Evolutionary conservation across 768 basidiomycete genomes (phyloP), one percentile per base, ranked within the genome.

Genomic region (Rhodosporidiobolus odoratus): DNA sequence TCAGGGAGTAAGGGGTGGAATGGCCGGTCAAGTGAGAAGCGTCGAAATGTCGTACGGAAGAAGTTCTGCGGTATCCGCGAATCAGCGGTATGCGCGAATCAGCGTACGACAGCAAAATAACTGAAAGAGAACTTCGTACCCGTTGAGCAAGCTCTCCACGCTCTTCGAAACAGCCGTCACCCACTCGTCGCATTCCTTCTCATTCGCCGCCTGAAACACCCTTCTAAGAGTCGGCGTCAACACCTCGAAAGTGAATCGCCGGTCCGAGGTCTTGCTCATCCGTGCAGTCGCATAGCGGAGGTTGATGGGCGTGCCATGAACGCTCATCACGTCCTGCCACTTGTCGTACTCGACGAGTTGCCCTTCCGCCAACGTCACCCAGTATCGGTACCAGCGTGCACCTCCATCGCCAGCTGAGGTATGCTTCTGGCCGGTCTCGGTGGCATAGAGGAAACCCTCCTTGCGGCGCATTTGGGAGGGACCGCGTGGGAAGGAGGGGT

Each of bases 41-140:
- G 58, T 74, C 73, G 34, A 75, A 75, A 47, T 75, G 65, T 13
- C 75, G 75, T 8, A 76, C 71, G 4, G 75, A 73, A 10, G 71
- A 72, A 1, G 75, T 74, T 2, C 75, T 76, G 53, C n/a, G 48
- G 9, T 9, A 66, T 27, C 32, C 15, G 23, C 2, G 45, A 12
- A 40, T 37, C 15, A 10, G 23, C 2, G 9, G 43, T n/a, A 32
- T 15, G 10, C 9, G 30, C 4, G 52, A 32, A 30, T 30, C 27
- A 25, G 32, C 34, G 32, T 30, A 19, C 16, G 16, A 17, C 17
- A 13, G 21, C 45, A 40, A 4, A 32, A 17, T 5, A n/a, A 23
- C 4, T 25, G 21, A 40, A 17, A 2, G 21, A 21, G 41, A 54
- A 3, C 1, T 12, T 45, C 69, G 37, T 53, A 69, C 75, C 75